Percentiles rank a stretch among this genome's conserved stretches.
These are phyloP conservation scores for Trypanosoma boissoni DNA, from an alignment of 208 protist genomes.

Conservation along the genomic window DNA sequence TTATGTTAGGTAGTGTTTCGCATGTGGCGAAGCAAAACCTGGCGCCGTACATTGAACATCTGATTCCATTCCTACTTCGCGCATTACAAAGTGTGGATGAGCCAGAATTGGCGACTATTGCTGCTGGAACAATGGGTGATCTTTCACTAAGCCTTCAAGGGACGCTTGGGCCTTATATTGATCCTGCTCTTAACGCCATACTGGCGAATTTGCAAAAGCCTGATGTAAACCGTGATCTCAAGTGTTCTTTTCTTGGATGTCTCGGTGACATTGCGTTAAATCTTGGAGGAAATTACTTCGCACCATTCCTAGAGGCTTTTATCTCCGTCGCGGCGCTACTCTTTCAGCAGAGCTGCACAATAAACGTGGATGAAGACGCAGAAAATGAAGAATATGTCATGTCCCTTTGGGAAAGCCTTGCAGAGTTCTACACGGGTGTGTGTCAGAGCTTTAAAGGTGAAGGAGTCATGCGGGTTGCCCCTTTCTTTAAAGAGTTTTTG, in stretches of 20 bases:
- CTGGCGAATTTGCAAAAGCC: slow-evolving; percentile 70
- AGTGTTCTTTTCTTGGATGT: slow-evolving; percentile 91
- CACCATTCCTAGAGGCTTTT: slow-evolving; percentile 81
- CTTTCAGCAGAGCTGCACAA: slow-evolving; percentile 55
- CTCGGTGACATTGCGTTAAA: slow-evolving; percentile 96
- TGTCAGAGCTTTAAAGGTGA: slow-evolving; percentile 73
- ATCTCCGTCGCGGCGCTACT: slow-evolving; percentile 73
- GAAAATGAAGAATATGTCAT: slow-evolving; percentile 84
- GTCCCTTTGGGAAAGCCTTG: slow-evolving; percentile 68
- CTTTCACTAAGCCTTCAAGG: slow-evolving; percentile 80
- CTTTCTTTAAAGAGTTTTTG: slow-evolving; percentile 70
- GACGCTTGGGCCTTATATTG: slow-evolving; percentile 68
- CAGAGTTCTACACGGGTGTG: slow-evolving; percentile 71
- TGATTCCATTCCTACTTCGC: slow-evolving; percentile 84
- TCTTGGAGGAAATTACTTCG: slow-evolving; percentile 79
- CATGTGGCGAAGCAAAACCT: slow-evolving; percentile 78
- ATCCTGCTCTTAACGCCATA: slow-evolving; percentile 81
- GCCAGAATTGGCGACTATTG: slow-evolving; percentile 69
- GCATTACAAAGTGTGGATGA: slow-evolving; percentile 80
- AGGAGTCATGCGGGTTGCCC: slow-evolving; percentile 36
- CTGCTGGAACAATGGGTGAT: slow-evolving; percentile 94
- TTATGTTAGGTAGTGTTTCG: slow-evolving; percentile 91
- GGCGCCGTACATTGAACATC: slow-evolving; percentile 69
- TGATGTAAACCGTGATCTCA: slow-evolving; percentile 89
- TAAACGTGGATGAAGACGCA: slow-evolving; percentile 64